A percentile compares a stretch with the other conserved stretches of the same genome.
These are phyloP conservation scores for Colletotrichum shisoi DNA, from an alignment of 2,329 filamentous ascomycete genomes.

Conservation along the genomic window DNA sequence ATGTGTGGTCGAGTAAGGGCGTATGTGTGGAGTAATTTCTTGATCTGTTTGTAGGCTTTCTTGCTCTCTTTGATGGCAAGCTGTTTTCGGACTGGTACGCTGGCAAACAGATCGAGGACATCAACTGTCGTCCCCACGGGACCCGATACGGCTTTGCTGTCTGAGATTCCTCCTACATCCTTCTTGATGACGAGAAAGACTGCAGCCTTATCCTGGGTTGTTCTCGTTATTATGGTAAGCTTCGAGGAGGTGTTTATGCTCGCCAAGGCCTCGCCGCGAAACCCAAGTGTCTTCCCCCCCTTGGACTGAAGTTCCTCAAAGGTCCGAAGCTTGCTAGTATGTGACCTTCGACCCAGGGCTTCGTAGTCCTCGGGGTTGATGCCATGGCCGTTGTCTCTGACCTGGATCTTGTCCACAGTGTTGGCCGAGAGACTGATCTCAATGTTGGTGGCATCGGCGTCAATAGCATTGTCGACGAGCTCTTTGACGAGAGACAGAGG, in stretches of 20 bases:
- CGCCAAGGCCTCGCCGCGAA: conserved; percentile 77
- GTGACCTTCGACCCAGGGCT: conserved; percentile 68
- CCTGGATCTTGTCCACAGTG: conserved; percentile 72
- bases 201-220: conserved; percentile 67
- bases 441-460: conserved; percentile 72
- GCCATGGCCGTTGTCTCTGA: conserved; percentile 77
- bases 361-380: conserved; percentile 69
- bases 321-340: conserved; percentile 76
- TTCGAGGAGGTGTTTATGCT: conserved; percentile 68
- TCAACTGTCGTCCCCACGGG: conserved; percentile 74
- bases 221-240: conserved; percentile 70
- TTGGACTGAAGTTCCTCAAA: conserved; percentile 68
- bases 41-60: conserved; percentile 66
- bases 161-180: conserved; percentile 52
- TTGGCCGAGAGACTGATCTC: conserved; percentile 71
- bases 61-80: conserved; percentile 63
- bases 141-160: conserved; percentile 54
- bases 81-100: conserved; percentile 70
- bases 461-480: conserved; percentile 78
- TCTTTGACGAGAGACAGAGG: conserved; percentile 74
- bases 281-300: conserved; percentile 71
- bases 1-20: conserved; percentile 71
- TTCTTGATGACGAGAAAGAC: conserved; percentile 55
- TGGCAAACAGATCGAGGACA: conserved; percentile 65
- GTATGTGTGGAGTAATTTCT: conserved; percentile 68